phyloP scores from a whole-genome alignment of 306 rosid genomes.

The Citrullus mucosospermus region DNA sequence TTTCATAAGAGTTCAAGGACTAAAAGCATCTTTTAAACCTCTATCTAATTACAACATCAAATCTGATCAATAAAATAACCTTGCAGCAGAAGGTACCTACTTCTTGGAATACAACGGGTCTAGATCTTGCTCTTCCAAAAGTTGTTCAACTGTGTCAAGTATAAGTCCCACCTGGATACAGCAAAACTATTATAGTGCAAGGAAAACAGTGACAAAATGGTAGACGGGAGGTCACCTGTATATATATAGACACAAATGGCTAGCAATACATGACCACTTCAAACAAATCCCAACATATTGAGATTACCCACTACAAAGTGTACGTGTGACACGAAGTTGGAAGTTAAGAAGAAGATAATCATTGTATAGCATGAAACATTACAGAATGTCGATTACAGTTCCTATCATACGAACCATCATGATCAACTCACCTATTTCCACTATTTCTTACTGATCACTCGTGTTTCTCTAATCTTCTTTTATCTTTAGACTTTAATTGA shows the following conservation, averaged over 20 bases:
- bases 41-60: background rate
- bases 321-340: background rate
- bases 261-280: background rate
- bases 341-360: background rate
- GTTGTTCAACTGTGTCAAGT: slow-evolving; percentile 66
- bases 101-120: slow-evolving; percentile 45
- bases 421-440: background rate
- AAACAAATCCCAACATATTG: background rate
- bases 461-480: background rate
- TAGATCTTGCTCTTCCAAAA: slow-evolving; percentile 64
- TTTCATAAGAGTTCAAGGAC: background rate
- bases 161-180: slow-evolving; percentile 49
- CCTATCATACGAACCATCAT: background rate
- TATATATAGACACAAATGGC: background rate
- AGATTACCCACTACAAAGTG: background rate
- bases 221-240: background rate
- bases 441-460: background rate
- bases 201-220: background rate
- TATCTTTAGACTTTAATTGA: background rate
- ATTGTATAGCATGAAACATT: background rate
- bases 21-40: background rate
- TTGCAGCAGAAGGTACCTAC: slow-evolving; percentile 22
- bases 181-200: slow-evolving; percentile 9
- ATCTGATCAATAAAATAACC: background rate
- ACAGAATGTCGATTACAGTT: background rate